phyloP scores from a whole-genome alignment of 1,139 yeast species.

The Saccharomyces hybrid region DNA sequence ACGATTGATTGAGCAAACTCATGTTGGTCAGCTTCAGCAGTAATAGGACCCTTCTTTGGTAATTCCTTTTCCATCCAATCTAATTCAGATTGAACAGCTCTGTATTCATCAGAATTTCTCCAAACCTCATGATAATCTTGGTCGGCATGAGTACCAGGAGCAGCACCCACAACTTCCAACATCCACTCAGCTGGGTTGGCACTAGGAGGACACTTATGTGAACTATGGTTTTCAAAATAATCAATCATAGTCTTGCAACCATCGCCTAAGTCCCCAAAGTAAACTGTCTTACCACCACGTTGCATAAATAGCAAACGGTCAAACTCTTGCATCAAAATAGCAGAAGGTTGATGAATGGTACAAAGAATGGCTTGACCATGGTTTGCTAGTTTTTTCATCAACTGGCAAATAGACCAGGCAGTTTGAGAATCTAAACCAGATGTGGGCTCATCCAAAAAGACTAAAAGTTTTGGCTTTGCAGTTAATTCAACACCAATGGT shows the following conservation, averaged over 20 bases:
- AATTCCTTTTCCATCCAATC: constrained; percentile 41
- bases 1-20: constrained; percentile 40
- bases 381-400: constrained; percentile 39
- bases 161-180: constrained; percentile 72
- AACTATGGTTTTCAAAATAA: constrained; percentile 65
- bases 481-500: constrained; percentile 52
- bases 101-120: constrained; percentile 49
- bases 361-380: constrained; percentile 51
- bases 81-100: constrained; percentile 38
- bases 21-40: constrained; percentile 16
- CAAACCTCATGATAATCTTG: constrained; percentile 61
- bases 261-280: constrained; percentile 70
- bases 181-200: constrained; percentile 82
- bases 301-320: constrained; percentile 66
- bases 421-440: constrained; percentile 52
- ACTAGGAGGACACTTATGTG: constrained; percentile 51
- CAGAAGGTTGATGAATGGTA: constrained; percentile 64
- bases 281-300: constrained; percentile 69
- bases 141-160: constrained; percentile 62
- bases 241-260: constrained; percentile 51
- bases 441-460: constrained; percentile 48
- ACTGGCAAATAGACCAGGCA: constrained; percentile 45
- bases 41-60: constrained; percentile 30
- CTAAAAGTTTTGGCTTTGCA: constrained; percentile 43
- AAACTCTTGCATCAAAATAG: constrained; percentile 64